Base-by-base conservation (phyloP, 768 basidiomycete genomes). In the Pleurotus tuber-regium region DNA sequence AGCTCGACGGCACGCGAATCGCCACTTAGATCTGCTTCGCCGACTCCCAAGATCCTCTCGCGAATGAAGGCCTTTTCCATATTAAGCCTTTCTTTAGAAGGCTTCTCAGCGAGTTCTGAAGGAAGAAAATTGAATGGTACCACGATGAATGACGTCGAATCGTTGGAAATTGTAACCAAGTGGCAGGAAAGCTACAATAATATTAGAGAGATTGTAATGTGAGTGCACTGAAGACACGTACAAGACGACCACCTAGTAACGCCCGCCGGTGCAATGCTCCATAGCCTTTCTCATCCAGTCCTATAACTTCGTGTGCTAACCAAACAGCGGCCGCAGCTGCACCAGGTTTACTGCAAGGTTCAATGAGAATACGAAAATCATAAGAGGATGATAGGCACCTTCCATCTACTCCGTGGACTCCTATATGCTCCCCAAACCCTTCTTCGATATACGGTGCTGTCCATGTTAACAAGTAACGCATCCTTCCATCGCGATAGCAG, bases 321-420 rank as follows among this genome's bases (percentile, higher is more conserved):
- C 56, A 79, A 0, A 59, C 60, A 1, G 73, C 68, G 1, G 67
- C 65, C 0, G 75, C 62, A 0, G 75, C 61, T 1, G 77, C 76
- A 35, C 75, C 76, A 9, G 76, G 74, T 64, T 78, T 78, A 54
- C 76, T 77, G 50, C 4, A 51, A 8, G 4, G 38, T 40, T 40
- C n/a, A 40, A 9, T 11, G 18, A 14, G 10, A 25, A n/a, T 31
- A 16, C 14, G 16, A 8, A 21, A 50, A 54, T 43, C 28, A 53
- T 9, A 51, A 54, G 43, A n/a, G 12, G 16, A 31, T 26, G 42
- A 49, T 19, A 51, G 66, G 31, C 28, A 75, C 76, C 75, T 77
- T 51, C 77, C 77, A 57, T 77, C 76, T 21, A 79, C 60, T 2
- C 77, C 77, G 53, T 75, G 77, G 0, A 70, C 57, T 0, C 77